Percentiles rank a stretch among this genome's conserved stretches.
phyloP scores from a whole-genome alignment of 441 rosid species.

The Metrosideros polymorpha region DNA sequence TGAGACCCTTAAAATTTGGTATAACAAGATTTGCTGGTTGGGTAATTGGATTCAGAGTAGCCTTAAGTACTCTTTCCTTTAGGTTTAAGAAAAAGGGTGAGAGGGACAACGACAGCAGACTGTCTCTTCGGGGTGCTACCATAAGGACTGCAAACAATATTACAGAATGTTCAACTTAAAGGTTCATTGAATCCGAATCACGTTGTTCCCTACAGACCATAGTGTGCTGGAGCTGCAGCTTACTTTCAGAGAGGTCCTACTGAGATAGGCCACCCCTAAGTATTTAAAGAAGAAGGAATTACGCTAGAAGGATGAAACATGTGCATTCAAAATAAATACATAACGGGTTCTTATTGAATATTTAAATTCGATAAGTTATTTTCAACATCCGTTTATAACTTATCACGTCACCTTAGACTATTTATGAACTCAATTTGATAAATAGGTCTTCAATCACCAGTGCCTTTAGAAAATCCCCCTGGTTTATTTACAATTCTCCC shows the following conservation, averaged over 20 bases:
- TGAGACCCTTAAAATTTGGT: not conserved
- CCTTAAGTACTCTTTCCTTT: not conserved
- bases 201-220: not conserved
- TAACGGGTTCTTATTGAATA: not conserved
- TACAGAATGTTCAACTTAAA: not conserved
- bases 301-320: not conserved
- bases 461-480: not conserved
- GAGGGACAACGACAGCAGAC: not conserved
- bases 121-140: not conserved
- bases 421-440: not conserved
- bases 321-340: not conserved
- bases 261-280: rapidly evolving
- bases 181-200: not conserved
- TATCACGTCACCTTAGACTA: not conserved
- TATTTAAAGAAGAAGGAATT: not conserved
- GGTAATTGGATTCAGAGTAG: not conserved
- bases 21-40: not conserved
- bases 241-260: not conserved
- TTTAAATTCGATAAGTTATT: not conserved
- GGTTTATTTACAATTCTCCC: not conserved
- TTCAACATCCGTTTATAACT: not conserved
- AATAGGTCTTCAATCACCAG: not conserved
- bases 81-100: not conserved
- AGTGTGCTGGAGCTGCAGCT: not conserved
- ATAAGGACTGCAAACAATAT: not conserved